Evolutionary conservation across 805 yeast genomes (phyloP).

Genomic region (Yarrowia sp.): DNA sequence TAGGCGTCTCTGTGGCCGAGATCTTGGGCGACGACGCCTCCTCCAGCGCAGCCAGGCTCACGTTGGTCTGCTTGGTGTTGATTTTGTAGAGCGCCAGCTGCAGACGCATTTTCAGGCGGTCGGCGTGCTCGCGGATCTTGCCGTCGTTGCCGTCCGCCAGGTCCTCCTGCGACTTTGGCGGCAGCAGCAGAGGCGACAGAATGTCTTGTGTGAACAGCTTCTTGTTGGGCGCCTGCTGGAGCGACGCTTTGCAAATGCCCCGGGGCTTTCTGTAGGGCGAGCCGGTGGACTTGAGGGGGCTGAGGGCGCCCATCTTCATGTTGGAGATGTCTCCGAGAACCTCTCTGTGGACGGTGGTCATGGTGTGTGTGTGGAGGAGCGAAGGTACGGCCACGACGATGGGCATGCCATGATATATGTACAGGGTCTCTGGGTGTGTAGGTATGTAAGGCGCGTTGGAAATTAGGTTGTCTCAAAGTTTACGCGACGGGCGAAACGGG

Average conservation of each 20-base stretch:
- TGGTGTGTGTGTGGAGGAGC: not conserved
- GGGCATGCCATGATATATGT: slow-evolving; percentile 17
- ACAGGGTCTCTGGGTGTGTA: slow-evolving; percentile 14
- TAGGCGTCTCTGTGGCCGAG: slow-evolving; percentile 9
- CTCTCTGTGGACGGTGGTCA: slow-evolving; percentile 25
- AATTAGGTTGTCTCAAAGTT: slow-evolving; percentile 5
- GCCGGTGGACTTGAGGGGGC: slow-evolving; percentile 26
- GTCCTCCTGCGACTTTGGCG: slow-evolving; percentile 8
- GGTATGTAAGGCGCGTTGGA: slow-evolving; percentile 27
- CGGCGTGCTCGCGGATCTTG: slow-evolving; percentile 23
- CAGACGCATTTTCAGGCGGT: slow-evolving; percentile 23
- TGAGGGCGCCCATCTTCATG: slow-evolving; percentile 18
- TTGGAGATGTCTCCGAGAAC: slow-evolving; percentile 26
- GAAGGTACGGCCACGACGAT: not conserved
- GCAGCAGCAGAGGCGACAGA: slow-evolving; percentile 20
- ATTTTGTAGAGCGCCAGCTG: slow-evolving; percentile 26
- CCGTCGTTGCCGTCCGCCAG: not conserved
- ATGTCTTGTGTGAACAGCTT: slow-evolving; percentile 23
- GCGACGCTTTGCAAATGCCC: not conserved
- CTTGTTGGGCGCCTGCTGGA: slow-evolving; percentile 1
- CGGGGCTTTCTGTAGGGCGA: slow-evolving; percentile 23
- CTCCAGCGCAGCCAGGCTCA: slow-evolving; percentile 8
- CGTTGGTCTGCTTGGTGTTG: slow-evolving; percentile 22
- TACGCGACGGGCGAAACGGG: not conserved
- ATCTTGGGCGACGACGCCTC: not conserved